Conservation (phyloP, 2,329 filamentous ascomycete genomes). For the Onygenales sp. region DNA sequence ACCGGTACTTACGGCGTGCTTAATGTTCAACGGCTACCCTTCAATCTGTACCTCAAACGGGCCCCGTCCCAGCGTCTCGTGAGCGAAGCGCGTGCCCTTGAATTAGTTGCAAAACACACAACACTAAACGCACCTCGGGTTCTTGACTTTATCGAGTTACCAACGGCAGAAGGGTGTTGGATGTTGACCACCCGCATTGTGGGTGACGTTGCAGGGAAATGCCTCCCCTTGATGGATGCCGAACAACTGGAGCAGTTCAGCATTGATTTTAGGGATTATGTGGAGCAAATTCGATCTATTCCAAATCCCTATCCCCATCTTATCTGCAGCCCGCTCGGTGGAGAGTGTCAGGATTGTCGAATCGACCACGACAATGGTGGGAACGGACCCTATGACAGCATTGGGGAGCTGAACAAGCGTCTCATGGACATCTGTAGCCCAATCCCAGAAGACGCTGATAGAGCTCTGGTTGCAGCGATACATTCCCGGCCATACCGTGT, state of each 20-base stretch:
- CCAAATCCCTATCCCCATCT: conserved; percentile 6
- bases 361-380: conserved; percentile 2
- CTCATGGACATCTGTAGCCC: conserved; percentile 3
- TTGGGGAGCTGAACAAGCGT: not conserved
- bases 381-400: conserved; percentile 4
- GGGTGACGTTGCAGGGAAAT: conserved; percentile 5
- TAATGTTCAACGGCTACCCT: conserved; percentile 5
- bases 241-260: conserved; percentile 3
- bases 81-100: not conserved
- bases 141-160: conserved; percentile 6
- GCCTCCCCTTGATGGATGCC: conserved; percentile 1
- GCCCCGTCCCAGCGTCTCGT: not conserved
- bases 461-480: conserved; percentile 1
- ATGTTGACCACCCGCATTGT: conserved; percentile 4
- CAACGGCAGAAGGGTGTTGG: not conserved
- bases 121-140: conserved; percentile 4
- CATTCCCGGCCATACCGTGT: conserved; percentile 1
- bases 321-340: conserved; percentile 2
- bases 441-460: conserved; percentile 4
- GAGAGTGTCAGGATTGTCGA: conserved; percentile 5
- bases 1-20: conserved; percentile 1
- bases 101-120: conserved; percentile 1
- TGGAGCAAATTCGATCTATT: conserved; percentile 2
- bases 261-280: conserved; percentile 2
- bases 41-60: conserved; percentile 5